Conservation (phyloP, 495 filamentous ascomycete species). For the Talaromyces ruber region DNA sequence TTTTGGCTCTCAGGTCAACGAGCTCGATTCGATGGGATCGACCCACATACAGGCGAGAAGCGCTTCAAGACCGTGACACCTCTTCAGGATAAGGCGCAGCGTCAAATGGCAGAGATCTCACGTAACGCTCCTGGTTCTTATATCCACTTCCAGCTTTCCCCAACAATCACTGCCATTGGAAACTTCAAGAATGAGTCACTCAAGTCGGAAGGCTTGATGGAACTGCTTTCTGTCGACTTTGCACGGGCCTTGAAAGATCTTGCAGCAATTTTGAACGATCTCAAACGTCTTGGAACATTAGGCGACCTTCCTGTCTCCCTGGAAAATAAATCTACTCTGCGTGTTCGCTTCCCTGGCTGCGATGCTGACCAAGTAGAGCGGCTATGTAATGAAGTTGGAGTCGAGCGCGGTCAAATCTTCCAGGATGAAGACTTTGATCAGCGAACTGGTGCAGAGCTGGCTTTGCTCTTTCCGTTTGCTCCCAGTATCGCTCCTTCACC, state of each 20-base stretch:
- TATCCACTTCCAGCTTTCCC: slow-evolving; percentile 77
- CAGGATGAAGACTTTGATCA: slow-evolving; percentile 70
- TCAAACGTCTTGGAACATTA: slow-evolving; percentile 63
- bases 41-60: slow-evolving; percentile 60
- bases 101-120: slow-evolving; percentile 47
- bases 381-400: slow-evolving; percentile 78
- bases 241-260: slow-evolving; percentile 79
- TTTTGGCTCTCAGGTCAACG: slow-evolving; percentile 86
- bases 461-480: slow-evolving; percentile 79
- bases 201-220: slow-evolving; percentile 71
- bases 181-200: slow-evolving; percentile 41
- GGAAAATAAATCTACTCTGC: slow-evolving; percentile 51
- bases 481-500: slow-evolving; percentile 41
- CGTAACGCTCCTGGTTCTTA: slow-evolving; percentile 60
- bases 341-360: slow-evolving; percentile 85
- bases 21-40: slow-evolving; percentile 69
- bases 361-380: slow-evolving; percentile 75
- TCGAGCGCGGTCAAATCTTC: slow-evolving; percentile 63
- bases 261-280: slow-evolving; percentile 67
- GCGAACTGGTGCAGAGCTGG: slow-evolving; percentile 56
- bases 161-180: slow-evolving; percentile 78
- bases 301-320: slow-evolving; percentile 79
- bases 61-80: slow-evolving; percentile 61
- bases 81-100: slow-evolving; percentile 59
- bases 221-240: slow-evolving; percentile 81